Conservation (phyloP, 495 filamentous ascomycete species). For the Penicillium pancosmium region DNA sequence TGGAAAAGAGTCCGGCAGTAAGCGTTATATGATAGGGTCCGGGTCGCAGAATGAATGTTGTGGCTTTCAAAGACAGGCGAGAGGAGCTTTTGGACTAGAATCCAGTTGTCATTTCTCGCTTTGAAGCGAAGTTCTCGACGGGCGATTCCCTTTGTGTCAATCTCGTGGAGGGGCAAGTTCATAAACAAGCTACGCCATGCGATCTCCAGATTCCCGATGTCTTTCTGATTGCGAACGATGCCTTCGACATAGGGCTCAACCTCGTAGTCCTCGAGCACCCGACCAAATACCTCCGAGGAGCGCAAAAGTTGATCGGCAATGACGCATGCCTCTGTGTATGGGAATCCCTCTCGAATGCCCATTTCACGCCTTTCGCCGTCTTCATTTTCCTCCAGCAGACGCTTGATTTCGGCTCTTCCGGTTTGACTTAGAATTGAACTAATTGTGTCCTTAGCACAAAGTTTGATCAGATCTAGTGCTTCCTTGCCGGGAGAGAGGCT, state of each 20-base stretch:
- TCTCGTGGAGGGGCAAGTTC: conserved; percentile 73
- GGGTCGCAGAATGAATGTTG: conserved; percentile 50
- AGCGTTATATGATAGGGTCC: conserved; percentile 70
- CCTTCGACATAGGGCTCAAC: conserved; percentile 36
- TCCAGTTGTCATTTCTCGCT: conserved; percentile 69
- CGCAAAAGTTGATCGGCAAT: conserved; percentile 63
- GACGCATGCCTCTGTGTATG: conserved; percentile 65
- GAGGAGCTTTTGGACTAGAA: conserved; percentile 64
- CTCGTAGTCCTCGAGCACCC: conserved; percentile 55
- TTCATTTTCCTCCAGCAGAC: conserved; percentile 67
- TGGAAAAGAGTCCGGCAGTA: conserved; percentile 76
- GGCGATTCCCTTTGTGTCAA: conserved; percentile 69
- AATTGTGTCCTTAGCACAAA: conserved; percentile 35
- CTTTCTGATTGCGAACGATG: conserved; percentile 27
- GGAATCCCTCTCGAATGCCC: conserved; percentile 64
- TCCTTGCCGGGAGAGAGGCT: conserved; percentile 24
- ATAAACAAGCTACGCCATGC: conserved; percentile 76
- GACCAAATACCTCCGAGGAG: conserved; percentile 33
- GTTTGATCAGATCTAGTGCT: conserved; percentile 32
- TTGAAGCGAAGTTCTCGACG: conserved; percentile 58
- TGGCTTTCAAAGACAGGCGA: conserved; percentile 69
- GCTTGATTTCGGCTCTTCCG: conserved; percentile 55
- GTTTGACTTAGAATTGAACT: conserved; percentile 38
- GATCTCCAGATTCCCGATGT: conserved; percentile 64
- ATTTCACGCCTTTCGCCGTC: conserved; percentile 56